A percentile compares a stretch with the other conserved stretches of the same genome.
phyloP scores from a whole-genome alignment of 495 filamentous ascomycete species.

The Penicillium bovifimosum region DNA sequence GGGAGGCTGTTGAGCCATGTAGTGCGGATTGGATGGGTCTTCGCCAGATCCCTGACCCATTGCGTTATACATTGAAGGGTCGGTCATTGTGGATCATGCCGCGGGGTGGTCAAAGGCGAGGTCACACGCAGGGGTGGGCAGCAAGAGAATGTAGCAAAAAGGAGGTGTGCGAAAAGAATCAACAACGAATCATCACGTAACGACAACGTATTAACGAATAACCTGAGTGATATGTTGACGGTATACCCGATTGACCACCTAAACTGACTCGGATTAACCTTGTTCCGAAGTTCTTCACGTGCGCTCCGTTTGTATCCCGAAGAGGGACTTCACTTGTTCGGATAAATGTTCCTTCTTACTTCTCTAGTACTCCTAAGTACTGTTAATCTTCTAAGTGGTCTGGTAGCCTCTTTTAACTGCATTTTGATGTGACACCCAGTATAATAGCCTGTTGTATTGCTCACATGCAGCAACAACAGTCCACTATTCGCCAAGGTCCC shows the following conservation, averaged over 20 bases:
- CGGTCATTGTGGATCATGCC: slow-evolving; percentile 54
- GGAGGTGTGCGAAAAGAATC: slow-evolving; percentile 3
- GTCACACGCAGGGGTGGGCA: not conserved
- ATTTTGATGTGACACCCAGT: not conserved
- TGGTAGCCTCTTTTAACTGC: too few relatives aligned
- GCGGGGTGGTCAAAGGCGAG: slow-evolving; percentile 4
- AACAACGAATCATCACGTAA: slow-evolving; percentile 14
- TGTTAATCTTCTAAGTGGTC: too few relatives aligned
- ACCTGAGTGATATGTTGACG: slow-evolving; percentile 18
- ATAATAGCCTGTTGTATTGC: not conserved
- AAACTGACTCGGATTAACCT: slow-evolving; percentile 32
- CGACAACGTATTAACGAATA: slow-evolving; percentile 4
- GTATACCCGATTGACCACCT: slow-evolving; percentile 39
- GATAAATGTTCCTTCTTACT: not conserved
- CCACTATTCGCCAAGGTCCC: not conserved
- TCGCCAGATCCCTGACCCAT: slow-evolving; percentile 56
- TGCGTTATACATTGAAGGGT: slow-evolving; percentile 72
- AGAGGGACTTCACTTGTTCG: too few relatives aligned
- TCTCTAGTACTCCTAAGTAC: too few relatives aligned
- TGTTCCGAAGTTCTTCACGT: slow-evolving; percentile 27
- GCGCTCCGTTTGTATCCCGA: not conserved
- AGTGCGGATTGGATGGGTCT: slow-evolving; percentile 56
- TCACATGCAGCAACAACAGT: too few relatives aligned
- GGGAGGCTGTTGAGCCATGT: slow-evolving; percentile 51
- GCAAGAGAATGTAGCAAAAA: slow-evolving; percentile 1